Percentiles rank a stretch among this genome's conserved stretches.
phyloP scores from a whole-genome alignment of 1,284 basidiomycete genomes.

The Ganoderma leucocontextum region DNA sequence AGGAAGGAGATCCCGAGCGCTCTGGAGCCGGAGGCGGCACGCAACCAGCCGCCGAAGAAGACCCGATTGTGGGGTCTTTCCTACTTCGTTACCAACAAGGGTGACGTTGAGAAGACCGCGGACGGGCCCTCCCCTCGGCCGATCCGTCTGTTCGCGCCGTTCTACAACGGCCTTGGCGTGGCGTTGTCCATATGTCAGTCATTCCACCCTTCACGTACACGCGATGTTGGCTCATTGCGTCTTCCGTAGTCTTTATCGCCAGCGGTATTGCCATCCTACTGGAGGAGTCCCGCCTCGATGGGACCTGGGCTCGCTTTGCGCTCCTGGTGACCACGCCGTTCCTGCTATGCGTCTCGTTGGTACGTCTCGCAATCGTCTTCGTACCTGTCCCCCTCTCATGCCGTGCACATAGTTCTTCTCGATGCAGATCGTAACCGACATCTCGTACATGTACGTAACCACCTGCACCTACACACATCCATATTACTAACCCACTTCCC shows the following conservation, averaged over 20 bases:
- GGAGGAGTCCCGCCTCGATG: conserved; percentile 76
- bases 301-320: conserved; percentile 66
- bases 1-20: conserved; percentile 32
- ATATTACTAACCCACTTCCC: conserved; percentile 20
- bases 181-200: conserved; percentile 68
- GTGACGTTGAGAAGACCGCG: conserved; percentile 61
- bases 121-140: conserved; percentile 53
- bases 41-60: conserved; percentile 40
- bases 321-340: conserved; percentile 72
- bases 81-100: conserved; percentile 46
- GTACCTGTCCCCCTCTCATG: too few relatives aligned
- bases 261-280: conserved; percentile 67
- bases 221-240: conserved; percentile 3
- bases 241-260: conserved; percentile 62
- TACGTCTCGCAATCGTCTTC: conserved; percentile 50
- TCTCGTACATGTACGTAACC: conserved; percentile 60
- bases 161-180: conserved; percentile 79
- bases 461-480: background rate
- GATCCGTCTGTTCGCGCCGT: conserved; percentile 77
- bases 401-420: conserved; percentile 61
- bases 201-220: background rate
- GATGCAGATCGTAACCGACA: conserved; percentile 65
- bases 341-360: conserved; percentile 77
- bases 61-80: conserved; percentile 44
- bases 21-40: conserved; percentile 41